phyloP scores from a whole-genome alignment of 208 protist species.

The Trypanosoma grayi region DNA sequence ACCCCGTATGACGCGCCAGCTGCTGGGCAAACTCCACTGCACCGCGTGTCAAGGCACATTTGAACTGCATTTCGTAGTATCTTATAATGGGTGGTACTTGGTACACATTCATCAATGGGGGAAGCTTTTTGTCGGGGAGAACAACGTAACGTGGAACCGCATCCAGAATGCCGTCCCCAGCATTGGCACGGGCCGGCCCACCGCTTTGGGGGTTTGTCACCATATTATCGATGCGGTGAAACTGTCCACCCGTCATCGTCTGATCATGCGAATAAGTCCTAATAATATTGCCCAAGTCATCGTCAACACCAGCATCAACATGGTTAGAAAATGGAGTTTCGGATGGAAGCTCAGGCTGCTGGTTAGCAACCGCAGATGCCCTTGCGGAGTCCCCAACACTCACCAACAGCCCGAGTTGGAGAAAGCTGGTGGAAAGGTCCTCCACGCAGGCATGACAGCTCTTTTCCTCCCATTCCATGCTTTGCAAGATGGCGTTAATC shows the following conservation, averaged over 20 bases:
- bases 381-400: not conserved
- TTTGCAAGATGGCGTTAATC: conserved; percentile 56
- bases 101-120: conserved; percentile 56
- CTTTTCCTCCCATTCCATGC: conserved; percentile 13
- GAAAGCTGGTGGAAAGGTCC: conserved; percentile 57
- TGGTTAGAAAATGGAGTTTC: too few relatives aligned
- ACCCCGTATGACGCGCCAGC: conserved; percentile 41
- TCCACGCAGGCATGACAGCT: conserved; percentile 17
- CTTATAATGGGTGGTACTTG: conserved; percentile 56
- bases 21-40: conserved; percentile 51
- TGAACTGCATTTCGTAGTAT: conserved; percentile 79
- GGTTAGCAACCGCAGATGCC: too few relatives aligned
- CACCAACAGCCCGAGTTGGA: conserved; percentile 48
- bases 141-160: conserved; percentile 7
- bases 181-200: too few relatives aligned
- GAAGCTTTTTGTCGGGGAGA: conserved; percentile 1
- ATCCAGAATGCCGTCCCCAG: too few relatives aligned
- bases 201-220: too few relatives aligned
- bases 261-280: too few relatives aligned
- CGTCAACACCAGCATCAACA: too few relatives aligned
- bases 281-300: too few relatives aligned
- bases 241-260: too few relatives aligned
- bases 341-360: too few relatives aligned
- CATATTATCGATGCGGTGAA: too few relatives aligned
- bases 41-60: conserved; percentile 46